Percentiles rank a stretch among this genome's conserved stretches.
Evolutionary conservation across 1,284 basidiomycete species (phyloP).

Genomic region (Marasmius tenuissimus): DNA sequence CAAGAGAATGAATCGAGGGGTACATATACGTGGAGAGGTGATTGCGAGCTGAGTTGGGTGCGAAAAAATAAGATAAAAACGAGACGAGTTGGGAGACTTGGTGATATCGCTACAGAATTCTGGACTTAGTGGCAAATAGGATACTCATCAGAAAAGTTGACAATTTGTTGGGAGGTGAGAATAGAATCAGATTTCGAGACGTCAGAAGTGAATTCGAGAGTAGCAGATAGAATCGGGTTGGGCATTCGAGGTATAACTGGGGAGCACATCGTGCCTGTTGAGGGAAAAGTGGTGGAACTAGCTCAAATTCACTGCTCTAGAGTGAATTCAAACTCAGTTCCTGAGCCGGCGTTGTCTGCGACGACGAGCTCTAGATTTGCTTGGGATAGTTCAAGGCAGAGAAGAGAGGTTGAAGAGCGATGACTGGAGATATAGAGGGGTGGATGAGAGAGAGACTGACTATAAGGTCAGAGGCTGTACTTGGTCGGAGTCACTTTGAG

Average conservation of each 20-base stretch:
- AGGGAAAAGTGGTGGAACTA: not conserved
- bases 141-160: conserved; percentile 31
- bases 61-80: conserved; percentile 17
- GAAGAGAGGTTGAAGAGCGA: not conserved
- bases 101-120: not conserved
- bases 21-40: conserved; percentile 45
- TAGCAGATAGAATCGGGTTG: conserved; percentile 19
- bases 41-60: conserved; percentile 24
- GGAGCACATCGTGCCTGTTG: conserved; percentile 38
- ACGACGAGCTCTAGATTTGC: not conserved
- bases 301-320: not conserved
- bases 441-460: not conserved
- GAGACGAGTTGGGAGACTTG: conserved; percentile 12
- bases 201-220: conserved; percentile 15
- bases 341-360: not conserved
- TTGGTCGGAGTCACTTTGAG: not conserved
- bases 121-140: conserved; percentile 30
- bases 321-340: not conserved
- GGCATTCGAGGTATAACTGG: conserved; percentile 23
- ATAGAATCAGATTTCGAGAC: conserved; percentile 17
- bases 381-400: not conserved
- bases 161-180: not conserved
- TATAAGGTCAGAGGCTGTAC: not conserved
- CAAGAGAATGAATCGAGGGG: conserved; percentile 56
- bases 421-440: not conserved